phyloP scores from a whole-genome alignment of 2,329 filamentous ascomycete genomes.

The Diaporthe aspalathi region DNA sequence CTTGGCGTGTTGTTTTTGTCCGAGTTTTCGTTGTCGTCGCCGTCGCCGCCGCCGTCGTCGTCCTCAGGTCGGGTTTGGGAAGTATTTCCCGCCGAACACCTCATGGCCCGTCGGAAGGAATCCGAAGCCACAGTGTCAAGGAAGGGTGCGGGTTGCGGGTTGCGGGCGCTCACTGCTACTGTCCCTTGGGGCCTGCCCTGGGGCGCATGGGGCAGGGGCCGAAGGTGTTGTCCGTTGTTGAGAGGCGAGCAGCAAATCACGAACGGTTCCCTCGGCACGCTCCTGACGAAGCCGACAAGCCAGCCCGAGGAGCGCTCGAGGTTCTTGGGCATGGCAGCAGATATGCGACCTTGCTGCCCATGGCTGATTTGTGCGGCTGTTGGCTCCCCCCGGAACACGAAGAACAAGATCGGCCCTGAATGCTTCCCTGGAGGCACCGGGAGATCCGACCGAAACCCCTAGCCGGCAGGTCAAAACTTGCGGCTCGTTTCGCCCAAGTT shows the following conservation, averaged over 20 bases:
- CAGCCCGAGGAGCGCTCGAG: slow-evolving; percentile 15
- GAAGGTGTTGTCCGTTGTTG: slow-evolving; percentile 10
- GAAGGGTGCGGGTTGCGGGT: slow-evolving; percentile 5
- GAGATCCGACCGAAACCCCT: slow-evolving; percentile 31
- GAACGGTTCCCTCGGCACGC: slow-evolving; percentile 7
- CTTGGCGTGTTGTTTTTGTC: background rate
- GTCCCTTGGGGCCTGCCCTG: slow-evolving; percentile 20
- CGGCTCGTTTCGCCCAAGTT: slow-evolving; percentile 40
- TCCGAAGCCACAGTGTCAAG: slow-evolving; percentile 36
- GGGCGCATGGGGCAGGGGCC: slow-evolving; percentile 12
- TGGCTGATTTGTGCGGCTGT: slow-evolving; percentile 20
- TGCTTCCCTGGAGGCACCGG: background rate
- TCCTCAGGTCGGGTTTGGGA: slow-evolving; percentile 10
- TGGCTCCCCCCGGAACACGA: slow-evolving; percentile 13
- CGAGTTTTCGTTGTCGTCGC: too few relatives aligned
- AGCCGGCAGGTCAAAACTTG: slow-evolving; percentile 25
- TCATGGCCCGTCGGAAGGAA: slow-evolving; percentile 35
- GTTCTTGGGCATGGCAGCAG: slow-evolving; percentile 15
- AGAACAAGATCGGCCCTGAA: slow-evolving; percentile 15
- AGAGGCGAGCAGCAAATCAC: slow-evolving; percentile 21
- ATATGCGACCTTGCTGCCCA: background rate
- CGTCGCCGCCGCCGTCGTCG: background rate
- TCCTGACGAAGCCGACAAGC: slow-evolving; percentile 25
- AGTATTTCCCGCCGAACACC: slow-evolving; percentile 10
- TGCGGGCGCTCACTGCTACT: slow-evolving; percentile 12